Conservation (phyloP, 1,139 yeast genomes). For the Geotrichum europaeum region DNA sequence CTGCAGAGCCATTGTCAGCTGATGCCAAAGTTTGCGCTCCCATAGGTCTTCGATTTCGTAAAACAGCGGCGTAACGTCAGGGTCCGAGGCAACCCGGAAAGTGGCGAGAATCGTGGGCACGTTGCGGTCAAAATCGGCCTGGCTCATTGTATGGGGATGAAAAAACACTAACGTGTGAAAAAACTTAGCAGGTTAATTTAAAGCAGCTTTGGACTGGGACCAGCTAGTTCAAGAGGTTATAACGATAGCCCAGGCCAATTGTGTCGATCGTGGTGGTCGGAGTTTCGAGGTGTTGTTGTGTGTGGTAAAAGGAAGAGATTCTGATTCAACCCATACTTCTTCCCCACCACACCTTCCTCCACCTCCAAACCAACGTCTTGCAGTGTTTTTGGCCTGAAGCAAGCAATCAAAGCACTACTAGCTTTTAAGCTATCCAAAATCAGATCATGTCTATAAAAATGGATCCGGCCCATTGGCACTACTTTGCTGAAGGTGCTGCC, state of each 20-base stretch:
- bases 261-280: background rate
- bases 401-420: background rate
- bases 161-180: background rate
- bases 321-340: background rate
- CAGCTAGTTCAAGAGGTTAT: background rate
- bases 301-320: background rate
- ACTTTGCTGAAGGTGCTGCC: conserved; percentile 29
- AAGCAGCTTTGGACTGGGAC: background rate
- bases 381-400: background rate
- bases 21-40: conserved; percentile 78
- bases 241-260: too few relatives aligned
- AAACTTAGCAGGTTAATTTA: background rate
- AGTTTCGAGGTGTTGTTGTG: background rate
- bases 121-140: conserved; percentile 36
- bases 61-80: conserved; percentile 55
- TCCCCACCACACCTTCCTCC: background rate
- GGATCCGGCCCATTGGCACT: conserved; percentile 21
- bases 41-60: conserved; percentile 78
- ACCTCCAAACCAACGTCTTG: background rate
- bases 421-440: background rate
- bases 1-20: conserved; percentile 64
- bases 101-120: conserved; percentile 59
- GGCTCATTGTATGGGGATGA: conserved; percentile 1
- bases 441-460: background rate
- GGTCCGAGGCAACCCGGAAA: conserved; percentile 62